Conservation (phyloP, 768 basidiomycete genomes). For the Phlebiopsis flavidoalba region DNA sequence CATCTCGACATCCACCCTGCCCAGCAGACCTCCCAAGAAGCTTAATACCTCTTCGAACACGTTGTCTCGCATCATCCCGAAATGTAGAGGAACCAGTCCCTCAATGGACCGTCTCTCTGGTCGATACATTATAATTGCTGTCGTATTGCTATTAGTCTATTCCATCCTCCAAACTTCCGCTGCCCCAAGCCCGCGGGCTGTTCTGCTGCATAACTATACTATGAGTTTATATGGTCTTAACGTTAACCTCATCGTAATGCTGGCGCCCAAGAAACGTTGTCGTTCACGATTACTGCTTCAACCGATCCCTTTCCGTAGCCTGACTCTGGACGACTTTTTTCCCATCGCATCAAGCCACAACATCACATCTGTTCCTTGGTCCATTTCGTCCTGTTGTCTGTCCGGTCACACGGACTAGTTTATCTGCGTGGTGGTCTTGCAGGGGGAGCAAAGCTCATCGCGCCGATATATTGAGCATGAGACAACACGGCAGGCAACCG, state of each 20-base stretch:
- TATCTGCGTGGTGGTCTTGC: neutral
- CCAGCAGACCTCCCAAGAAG: neutral
- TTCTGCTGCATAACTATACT: too few species aligned
- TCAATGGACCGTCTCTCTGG: neutral
- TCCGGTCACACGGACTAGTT: neutral
- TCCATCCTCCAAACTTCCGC: too few species aligned
- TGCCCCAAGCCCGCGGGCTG: too few species aligned
- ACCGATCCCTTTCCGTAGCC: conserved; percentile 43
- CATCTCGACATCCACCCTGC: neutral
- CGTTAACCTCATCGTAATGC: too few species aligned
- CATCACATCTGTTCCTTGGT: conserved; percentile 43
- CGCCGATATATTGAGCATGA: conserved; percentile 75
- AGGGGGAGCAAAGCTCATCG: conserved; percentile 36
- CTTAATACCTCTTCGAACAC: neutral
- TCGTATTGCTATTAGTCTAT: neutral
- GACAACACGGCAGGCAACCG: conserved; percentile 95
- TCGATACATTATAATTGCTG: neutral
- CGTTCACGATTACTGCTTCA: conserved; percentile 21
- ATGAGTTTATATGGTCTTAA: too few species aligned
- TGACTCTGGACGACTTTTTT: conserved; percentile 62
- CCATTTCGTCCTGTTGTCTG: neutral
- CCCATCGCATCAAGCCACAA: conserved; percentile 86
- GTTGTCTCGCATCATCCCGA: too few species aligned
- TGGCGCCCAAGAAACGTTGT: too few species aligned
- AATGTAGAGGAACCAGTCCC: too few species aligned